Evolutionary conservation across 805 yeast genomes (phyloP).

Genomic region (Candida verbasci): DNA sequence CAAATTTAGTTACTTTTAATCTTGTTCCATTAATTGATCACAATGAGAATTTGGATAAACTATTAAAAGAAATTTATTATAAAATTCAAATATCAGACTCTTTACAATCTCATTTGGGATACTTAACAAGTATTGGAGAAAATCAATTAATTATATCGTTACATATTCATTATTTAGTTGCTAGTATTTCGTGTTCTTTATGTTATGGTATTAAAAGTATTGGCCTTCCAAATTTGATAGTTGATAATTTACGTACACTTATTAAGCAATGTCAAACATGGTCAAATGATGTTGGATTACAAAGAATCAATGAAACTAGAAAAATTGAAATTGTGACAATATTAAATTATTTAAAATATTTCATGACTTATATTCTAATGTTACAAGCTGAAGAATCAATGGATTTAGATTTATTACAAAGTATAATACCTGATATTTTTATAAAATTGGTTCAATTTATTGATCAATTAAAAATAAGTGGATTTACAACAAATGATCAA

Average conservation of each 20-base stretch:
- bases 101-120: slow-evolving; percentile 18
- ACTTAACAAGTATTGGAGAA: slow-evolving; percentile 13
- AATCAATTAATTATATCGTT: slow-evolving; percentile 17
- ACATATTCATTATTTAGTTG: slow-evolving; percentile 25
- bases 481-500: not conserved
- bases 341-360: slow-evolving; percentile 25
- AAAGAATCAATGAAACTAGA: slow-evolving; percentile 11
- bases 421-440: slow-evolving; percentile 9
- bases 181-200: slow-evolving; percentile 19
- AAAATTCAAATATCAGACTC: slow-evolving; percentile 18
- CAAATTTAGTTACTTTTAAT: slow-evolving; percentile 23
- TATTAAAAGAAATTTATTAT: slow-evolving; percentile 14
- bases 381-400: slow-evolving; percentile 31
- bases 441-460: slow-evolving; percentile 6
- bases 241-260: slow-evolving; percentile 18
- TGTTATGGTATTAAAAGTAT: slow-evolving; percentile 18
- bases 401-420: slow-evolving; percentile 4
- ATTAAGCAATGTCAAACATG: slow-evolving; percentile 22
- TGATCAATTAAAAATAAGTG: slow-evolving; percentile 4
- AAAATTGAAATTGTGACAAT: slow-evolving; percentile 17
- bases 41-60: slow-evolving; percentile 15
- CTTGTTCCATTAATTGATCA: slow-evolving; percentile 21
- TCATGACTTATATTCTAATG: slow-evolving; percentile 23
- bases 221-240: slow-evolving; percentile 15
- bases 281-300: slow-evolving; percentile 17